Evolutionary conservation across 2,329 filamentous ascomycete species (phyloP), one percentile per base, ranked within the genome.

Genomic region (Pezicula radicicola): DNA sequence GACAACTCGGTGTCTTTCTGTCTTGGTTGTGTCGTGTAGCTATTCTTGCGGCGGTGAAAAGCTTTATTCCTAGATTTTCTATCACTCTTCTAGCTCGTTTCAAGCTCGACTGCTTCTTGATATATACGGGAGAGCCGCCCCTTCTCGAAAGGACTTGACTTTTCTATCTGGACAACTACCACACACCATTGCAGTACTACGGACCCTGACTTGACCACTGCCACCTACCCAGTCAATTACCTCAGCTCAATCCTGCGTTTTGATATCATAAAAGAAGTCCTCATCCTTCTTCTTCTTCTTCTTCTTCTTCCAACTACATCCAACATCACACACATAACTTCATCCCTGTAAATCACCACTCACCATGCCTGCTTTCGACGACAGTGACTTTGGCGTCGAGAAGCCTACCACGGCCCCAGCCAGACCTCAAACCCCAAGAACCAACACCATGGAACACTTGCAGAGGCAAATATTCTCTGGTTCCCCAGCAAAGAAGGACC

Each of bases 351-450:
- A 28, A 28, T 18, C 18, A 54, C 61, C 51, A 46, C 54, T 58
- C 72, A 81, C 58, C 55, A 85, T 87, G 83, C 75, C 82, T 72
- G 71, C 74, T 59, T 81, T 79, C 63, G 80, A 84, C 56, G 80
- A 85, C 57, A 70, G 73, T 56, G 80, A 84, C 60, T 73, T 82
- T 56, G 72, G 67, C 50, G 71, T 72, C 40, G 66, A 76, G 30
- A 57, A 70, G 45, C 59, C 58, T 41, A 55, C 53, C 49, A 55
- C 55, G 52, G 46, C 53, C 51, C 49, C 55, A 50, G 60, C 53
- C 19, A 48, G 47, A 40, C 54, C 61, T 15, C 28, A 35, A 21
- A 9, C 27, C 13, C 7, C 36, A 16, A 19, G 39, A 47, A 46
- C 48, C 27, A 52, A 21, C n/a, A 46, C 37, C 48, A 37, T 37